Conservation (phyloP, 306 rosid species). For the Abrus precatorius region DNA sequence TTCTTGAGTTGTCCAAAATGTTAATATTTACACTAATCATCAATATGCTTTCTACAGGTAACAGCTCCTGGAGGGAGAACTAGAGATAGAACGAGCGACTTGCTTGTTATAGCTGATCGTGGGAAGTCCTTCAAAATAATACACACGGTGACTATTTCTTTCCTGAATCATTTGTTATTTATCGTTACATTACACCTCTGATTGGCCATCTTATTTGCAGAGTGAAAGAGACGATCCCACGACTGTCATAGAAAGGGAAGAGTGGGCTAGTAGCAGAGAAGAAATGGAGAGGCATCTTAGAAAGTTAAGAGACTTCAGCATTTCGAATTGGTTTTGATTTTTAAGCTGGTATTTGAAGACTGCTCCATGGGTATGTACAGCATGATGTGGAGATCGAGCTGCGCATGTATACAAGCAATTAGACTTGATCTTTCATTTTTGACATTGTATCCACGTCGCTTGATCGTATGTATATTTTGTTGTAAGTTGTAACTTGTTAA, state of each 20-base stretch:
- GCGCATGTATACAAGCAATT: constrained; percentile 9
- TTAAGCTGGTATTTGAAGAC: not conserved
- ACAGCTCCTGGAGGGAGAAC: constrained; percentile 86
- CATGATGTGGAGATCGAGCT: constrained; percentile 25
- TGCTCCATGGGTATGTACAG: constrained; percentile 10
- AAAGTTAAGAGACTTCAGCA: constrained; percentile 85
- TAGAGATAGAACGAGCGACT: constrained; percentile 86
- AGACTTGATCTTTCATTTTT: constrained; percentile 24
- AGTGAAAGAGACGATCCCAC: constrained; percentile 88
- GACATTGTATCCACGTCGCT: constrained; percentile 13
- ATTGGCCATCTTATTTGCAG: constrained; percentile 56
- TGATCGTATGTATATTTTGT: constrained; percentile 41
- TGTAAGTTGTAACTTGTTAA: constrained; percentile 46
- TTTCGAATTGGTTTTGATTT: constrained; percentile 87
- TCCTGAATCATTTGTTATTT: constrained; percentile 38
- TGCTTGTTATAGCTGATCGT: constrained; percentile 80
- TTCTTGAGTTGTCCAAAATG: not conserved
- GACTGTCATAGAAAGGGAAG: constrained; percentile 87
- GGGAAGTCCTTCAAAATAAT: constrained; percentile 89
- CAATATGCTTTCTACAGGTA: constrained; percentile 62
- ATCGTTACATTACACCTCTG: constrained; percentile 31
- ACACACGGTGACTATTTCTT: constrained; percentile 62
- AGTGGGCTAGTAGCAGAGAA: constrained; percentile 75
- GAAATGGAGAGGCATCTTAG: constrained; percentile 99
- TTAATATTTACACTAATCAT: constrained; percentile 13